Conservation (phyloP, 1,284 basidiomycete genomes). For the Erythrobasidium hasegawianum region DNA sequence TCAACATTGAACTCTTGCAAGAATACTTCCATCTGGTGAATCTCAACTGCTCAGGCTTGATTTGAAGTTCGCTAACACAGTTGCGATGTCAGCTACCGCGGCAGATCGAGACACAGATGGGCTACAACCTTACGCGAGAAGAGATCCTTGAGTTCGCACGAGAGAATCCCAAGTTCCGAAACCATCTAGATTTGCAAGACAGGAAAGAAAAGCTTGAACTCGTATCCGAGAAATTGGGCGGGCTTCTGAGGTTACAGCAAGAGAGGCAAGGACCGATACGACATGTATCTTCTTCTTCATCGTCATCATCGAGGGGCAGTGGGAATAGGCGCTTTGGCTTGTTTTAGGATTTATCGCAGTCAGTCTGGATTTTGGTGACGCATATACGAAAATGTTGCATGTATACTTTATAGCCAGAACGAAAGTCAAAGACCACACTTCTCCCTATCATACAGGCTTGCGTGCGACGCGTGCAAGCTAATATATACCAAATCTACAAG, state of each 20-base stretch:
- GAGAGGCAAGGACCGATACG: slow-evolving; percentile 22
- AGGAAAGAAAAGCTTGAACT: slow-evolving; percentile 97
- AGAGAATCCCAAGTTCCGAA: slow-evolving; percentile 81
- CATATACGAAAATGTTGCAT: no score
- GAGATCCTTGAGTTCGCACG: slow-evolving; percentile 86
- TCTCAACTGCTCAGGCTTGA: neutral
- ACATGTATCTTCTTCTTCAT: neutral
- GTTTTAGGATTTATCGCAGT: no score
- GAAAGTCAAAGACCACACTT: no score
- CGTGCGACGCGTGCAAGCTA: no score
- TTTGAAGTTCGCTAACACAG: neutral
- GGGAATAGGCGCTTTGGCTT: no score
- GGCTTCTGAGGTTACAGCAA: slow-evolving; percentile 27
- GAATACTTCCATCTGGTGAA: slow-evolving; percentile 96
- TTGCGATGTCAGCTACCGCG: slow-evolving; percentile 70
- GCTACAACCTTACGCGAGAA: slow-evolving; percentile 82
- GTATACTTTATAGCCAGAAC: no score
- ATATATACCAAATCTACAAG: no score
- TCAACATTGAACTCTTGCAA: slow-evolving; percentile 90
- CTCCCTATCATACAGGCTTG: no score
- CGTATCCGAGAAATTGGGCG: slow-evolving; percentile 42
- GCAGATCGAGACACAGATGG: slow-evolving; percentile 87
- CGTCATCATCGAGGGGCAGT: no score
- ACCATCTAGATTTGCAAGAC: slow-evolving; percentile 92
- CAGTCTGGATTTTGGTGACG: no score